Evolutionary conservation across 306 rosid species (phyloP), one percentile per base, ranked within the genome.

Genomic region (Pyrus bretschneideri): DNA sequence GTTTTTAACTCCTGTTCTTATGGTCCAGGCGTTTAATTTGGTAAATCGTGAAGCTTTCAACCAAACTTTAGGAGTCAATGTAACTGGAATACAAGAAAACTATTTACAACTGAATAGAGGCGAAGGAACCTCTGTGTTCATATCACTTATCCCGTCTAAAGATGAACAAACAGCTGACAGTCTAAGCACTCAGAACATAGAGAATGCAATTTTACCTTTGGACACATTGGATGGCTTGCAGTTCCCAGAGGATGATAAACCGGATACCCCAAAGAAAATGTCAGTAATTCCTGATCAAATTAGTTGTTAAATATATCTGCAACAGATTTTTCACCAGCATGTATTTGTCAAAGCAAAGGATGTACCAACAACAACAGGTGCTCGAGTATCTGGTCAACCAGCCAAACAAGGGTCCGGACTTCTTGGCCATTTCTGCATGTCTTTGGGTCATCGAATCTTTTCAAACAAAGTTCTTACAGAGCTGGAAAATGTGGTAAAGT

Each of bases 41-140:
- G 86, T 95, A 81, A 95, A 90, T 78, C 93, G 93, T 58, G 97
- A 92, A 82, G 99, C 99, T 72, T 89, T 88, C 78, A 87, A 82
- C 83, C 83, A 88, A 72, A 84, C 95, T 57, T 46, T 72, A 3
- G 91, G 93, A 64, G 84, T 90, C 85, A 95, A 87, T 81, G 97
- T 95, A 76, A 95, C 97, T 74, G 99, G 97, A 70, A 84, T 95
- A 72, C 85, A 88, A 77, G 96, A 92, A 83, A 92, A 95, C 81
- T 92, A 89, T 81, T 85, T 95, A 54, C 92, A 92, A 66, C 74
- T 95, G 83, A 92, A 96, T 75, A 79, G 90, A 57, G 91, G 87
- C 76, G 92, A 87, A 82, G 91, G 88, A 81, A 88, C 88, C 78
- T 88, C 87, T 78, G 91, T 95, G 78, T 95, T 87, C 82, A 81